Evolutionary conservation across 2,329 filamentous ascomycete genomes (phyloP).

Genomic region (Xylaria sp.): DNA sequence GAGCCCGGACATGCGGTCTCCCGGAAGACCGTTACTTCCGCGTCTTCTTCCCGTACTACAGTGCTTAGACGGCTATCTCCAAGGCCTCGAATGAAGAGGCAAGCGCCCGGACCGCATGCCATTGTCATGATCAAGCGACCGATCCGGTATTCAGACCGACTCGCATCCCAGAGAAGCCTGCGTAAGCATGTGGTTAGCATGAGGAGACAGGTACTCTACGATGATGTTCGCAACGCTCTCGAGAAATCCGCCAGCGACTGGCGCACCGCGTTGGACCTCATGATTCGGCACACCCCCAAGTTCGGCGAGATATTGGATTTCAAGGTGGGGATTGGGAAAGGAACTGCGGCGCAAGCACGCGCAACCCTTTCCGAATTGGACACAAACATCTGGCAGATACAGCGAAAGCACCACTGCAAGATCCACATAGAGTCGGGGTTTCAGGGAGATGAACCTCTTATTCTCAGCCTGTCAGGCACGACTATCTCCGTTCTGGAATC

Average conservation of each 20-base stretch:
- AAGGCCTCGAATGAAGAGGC: neutral
- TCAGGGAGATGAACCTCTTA: slow-evolving; percentile 35
- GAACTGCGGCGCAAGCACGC: slow-evolving; percentile 41
- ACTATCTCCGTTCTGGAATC: slow-evolving; percentile 42
- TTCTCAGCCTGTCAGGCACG: slow-evolving; percentile 45
- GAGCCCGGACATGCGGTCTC: neutral
- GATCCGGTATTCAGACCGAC: slow-evolving; percentile 33
- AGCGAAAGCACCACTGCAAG: slow-evolving; percentile 41
- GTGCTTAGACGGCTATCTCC: neutral
- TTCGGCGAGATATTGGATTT: slow-evolving; percentile 43
- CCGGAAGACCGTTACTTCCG: neutral
- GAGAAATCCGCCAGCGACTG: slow-evolving; percentile 33
- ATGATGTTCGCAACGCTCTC: slow-evolving; percentile 22
- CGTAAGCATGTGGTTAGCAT: slow-evolving; percentile 39
- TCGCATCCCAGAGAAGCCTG: slow-evolving; percentile 33
- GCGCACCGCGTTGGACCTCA: slow-evolving; percentile 41
- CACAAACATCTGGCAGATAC: slow-evolving; percentile 42
- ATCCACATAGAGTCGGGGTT: slow-evolving; percentile 41
- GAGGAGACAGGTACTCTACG: slow-evolving; percentile 40
- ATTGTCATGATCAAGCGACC: slow-evolving; percentile 13
- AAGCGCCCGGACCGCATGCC: neutral
- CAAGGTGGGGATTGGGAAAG: slow-evolving; percentile 44
- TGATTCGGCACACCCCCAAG: slow-evolving; percentile 44
- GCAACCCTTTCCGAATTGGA: slow-evolving; percentile 40
- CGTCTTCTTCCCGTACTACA: neutral